Base-by-base conservation (phyloP, 1,139 yeast species). In the Arxiozyma telluris region DNA sequence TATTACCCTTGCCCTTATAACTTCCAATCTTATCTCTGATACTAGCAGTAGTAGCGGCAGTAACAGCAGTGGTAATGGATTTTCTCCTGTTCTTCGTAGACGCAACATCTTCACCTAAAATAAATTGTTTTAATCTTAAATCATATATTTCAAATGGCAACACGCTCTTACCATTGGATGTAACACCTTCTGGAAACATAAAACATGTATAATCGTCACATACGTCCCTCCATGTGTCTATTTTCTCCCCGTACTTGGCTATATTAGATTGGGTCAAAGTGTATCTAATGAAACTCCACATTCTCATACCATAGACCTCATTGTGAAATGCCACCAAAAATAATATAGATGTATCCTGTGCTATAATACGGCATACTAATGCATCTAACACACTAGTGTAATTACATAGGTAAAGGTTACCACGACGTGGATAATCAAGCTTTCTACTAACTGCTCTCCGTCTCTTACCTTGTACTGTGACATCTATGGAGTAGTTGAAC, bases 111-210 rank as follows among this genome's bases (percentile, higher is more conserved):
- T 50, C 53, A 45, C 45, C 42, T 18, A 17, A 4, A 7, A 50
- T 21, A n/a, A 41, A 56, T 42, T 57, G 22, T 50, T 52, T 53
- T 61, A 67, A 53, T 54, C 53, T 23, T 50, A 55, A 18, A 55
- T 70, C 65, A 7, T 55, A 57, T 12, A 70, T 44, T 9, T 55
- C 55, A 57, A 81, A 79, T 18, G 84, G 83, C 54, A 82, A 70
- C 0, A 82, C 64, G 0, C 83, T 76, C 59, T 79, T 80, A 54
- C 85, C 85, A 63, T 84, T 85, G 1, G 88, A 79, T 0, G 88
- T 74, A 0, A 90, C 83, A 0, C 90, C 90, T 64, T 86, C 94
- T 22, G 81, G 72, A 51, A 84, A 77, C 49, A 83, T 63, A 56
- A 74, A 79, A 2, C 77, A 73, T n/a, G 74, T 68, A 49, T 74